phyloP scores from a whole-genome alignment of 75 land plant genomes.

The Gnetum montanum region DNA sequence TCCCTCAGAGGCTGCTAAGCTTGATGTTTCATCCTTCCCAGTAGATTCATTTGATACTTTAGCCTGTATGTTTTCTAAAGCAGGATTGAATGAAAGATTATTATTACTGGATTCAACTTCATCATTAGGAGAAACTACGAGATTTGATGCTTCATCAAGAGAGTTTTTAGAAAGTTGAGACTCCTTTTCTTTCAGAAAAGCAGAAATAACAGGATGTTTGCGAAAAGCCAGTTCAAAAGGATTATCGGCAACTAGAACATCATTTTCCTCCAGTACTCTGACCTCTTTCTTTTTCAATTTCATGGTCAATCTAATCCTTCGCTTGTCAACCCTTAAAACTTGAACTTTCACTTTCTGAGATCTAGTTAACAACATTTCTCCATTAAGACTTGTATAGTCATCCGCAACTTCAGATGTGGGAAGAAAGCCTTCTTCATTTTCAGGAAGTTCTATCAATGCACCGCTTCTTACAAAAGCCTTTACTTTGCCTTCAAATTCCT shows the following conservation, averaged over 20 bases:
- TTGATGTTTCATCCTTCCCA: constrained; percentile 3
- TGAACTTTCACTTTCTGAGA: constrained; percentile 81
- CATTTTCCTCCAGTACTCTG: constrained; percentile 30
- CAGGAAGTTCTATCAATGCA: constrained; percentile 68
- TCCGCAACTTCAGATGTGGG: constrained; percentile 47
- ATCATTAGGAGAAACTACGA: not conserved
- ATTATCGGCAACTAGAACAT: constrained; percentile 43
- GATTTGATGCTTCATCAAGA: constrained; percentile 9
- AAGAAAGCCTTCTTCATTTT: constrained; percentile 87
- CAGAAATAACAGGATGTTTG: constrained; percentile 44
- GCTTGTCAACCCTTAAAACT: constrained; percentile 61
- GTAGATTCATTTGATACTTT: constrained; percentile 4
- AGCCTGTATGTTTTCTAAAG: not conserved
- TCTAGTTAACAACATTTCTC: constrained; percentile 39
- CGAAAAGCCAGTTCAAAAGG: constrained; percentile 86
- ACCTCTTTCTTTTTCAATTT: constrained; percentile 69
- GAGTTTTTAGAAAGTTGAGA: constrained; percentile 3
- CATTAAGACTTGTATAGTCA: constrained; percentile 26
- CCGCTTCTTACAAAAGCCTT: constrained; percentile 68
- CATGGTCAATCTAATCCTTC: constrained; percentile 71
- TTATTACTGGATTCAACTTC: constrained; percentile 3
- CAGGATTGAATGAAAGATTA: not conserved
- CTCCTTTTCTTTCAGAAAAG: constrained; percentile 45
- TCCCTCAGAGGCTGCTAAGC: not conserved
- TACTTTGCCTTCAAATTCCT: constrained; percentile 66